A percentile compares a stretch with the other conserved stretches of the same genome.
These are phyloP conservation scores for Blastomyces gilchristii DNA, from an alignment of 2,329 filamentous ascomycete genomes.

Conservation along the genomic window DNA sequence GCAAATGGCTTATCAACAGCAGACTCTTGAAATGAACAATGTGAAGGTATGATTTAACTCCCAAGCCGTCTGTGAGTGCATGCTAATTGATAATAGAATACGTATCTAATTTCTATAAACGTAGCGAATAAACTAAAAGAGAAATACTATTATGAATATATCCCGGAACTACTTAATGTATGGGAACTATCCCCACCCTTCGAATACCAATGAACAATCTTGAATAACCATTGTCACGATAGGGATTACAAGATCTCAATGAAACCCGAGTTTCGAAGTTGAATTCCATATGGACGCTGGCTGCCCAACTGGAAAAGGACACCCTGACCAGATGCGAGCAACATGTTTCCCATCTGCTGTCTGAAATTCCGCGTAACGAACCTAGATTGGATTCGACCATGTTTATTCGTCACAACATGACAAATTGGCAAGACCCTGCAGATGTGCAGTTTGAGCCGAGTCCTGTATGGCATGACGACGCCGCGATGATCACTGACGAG, in stretches of 20 bases:
- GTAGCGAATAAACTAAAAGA: conserved; percentile 97
- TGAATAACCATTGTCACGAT: conserved; percentile 15
- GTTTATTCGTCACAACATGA: conserved; percentile 89
- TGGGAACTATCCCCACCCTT: conserved; percentile 18
- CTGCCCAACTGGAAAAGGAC: conserved; percentile 67
- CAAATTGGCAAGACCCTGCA: conserved; percentile 68
- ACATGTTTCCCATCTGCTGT: conserved; percentile 60
- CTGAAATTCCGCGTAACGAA: conserved; percentile 78
- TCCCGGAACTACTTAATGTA: conserved; percentile 87
- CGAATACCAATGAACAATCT: neutral
- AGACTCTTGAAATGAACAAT: conserved; percentile 92
- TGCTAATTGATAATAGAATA: conserved; percentile 52
- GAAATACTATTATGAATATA: conserved; percentile 92
- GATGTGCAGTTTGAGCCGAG: conserved; percentile 87
- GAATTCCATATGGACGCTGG: conserved; percentile 75
- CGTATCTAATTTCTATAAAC: conserved; percentile 92
- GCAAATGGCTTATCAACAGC: conserved; percentile 82
- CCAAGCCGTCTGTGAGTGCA: conserved; percentile 2
- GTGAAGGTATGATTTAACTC: conserved; percentile 48
- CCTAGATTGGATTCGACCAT: conserved; percentile 92
- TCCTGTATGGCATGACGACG: conserved; percentile 94
- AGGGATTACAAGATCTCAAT: conserved; percentile 76
- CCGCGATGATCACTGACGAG: conserved; percentile 75
- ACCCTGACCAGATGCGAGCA: conserved; percentile 64
- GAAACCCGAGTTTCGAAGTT: conserved; percentile 78